Percentiles rank a stretch among this genome's conserved stretches.
phyloP scores from a whole-genome alignment of 805 yeast species.

The Candida maris region DNA sequence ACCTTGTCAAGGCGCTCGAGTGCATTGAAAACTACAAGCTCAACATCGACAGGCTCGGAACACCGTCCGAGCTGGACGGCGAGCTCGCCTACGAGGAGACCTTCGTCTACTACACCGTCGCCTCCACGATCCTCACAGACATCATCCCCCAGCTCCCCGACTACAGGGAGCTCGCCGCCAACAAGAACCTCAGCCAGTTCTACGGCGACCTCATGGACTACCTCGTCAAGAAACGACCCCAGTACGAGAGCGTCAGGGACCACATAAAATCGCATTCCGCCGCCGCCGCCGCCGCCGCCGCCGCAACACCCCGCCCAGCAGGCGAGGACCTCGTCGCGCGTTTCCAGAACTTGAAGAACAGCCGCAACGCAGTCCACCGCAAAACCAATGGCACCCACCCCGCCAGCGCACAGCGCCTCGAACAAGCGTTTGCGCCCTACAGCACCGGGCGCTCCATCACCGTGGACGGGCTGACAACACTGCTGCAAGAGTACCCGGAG shows the following conservation, averaged over 20 bases:
- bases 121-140: constrained; percentile 24
- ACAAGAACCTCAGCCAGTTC: constrained; percentile 13
- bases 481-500: constrained; percentile 29
- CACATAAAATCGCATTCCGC: constrained; percentile 8
- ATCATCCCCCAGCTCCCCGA: constrained; percentile 24
- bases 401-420: not conserved
- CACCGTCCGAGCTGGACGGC: constrained; percentile 1
- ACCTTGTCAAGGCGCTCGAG: constrained; percentile 25
- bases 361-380: constrained; percentile 1
- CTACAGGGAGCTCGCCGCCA: constrained; percentile 7
- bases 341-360: constrained; percentile 20
- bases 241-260: constrained; percentile 13
- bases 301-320: too few relatives aligned
- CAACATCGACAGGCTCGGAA: constrained; percentile 4
- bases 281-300: not conserved
- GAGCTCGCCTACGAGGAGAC: constrained; percentile 20
- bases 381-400: not conserved
- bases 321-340: constrained; percentile 16
- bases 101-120: constrained; percentile 25
- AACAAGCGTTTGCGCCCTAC: constrained; percentile 1
- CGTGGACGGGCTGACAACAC: constrained; percentile 22
- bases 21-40: constrained; percentile 23
- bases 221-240: constrained; percentile 14
- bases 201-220: constrained; percentile 19
- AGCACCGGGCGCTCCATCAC: constrained; percentile 9